Percentiles rank a stretch among this genome's conserved stretches.
Conservation (phyloP, 1,284 basidiomycete species). For the Meripilus lineatus region DNA sequence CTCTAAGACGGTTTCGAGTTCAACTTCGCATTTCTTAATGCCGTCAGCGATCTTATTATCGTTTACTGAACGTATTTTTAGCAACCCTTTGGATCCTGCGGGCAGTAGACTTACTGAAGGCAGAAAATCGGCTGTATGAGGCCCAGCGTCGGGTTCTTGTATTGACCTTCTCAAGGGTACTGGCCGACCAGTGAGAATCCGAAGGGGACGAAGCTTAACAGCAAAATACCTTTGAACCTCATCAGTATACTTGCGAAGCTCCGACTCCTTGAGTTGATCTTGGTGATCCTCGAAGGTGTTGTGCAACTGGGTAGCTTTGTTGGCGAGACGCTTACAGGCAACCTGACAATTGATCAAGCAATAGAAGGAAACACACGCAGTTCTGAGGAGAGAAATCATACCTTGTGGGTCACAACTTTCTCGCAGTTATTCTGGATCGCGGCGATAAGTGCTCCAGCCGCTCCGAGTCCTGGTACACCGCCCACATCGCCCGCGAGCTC, state of each 20-base stretch:
- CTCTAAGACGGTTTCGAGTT: conserved; percentile 37
- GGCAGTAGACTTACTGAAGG: conserved; percentile 5
- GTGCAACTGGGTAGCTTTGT: conserved; percentile 36
- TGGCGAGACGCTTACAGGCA: conserved; percentile 32
- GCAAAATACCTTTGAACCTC: conserved; percentile 37
- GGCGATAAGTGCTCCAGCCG: conserved; percentile 2
- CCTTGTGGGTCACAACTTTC: conserved; percentile 11
- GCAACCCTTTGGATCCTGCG: too few relatives aligned
- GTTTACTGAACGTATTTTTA: too few relatives aligned
- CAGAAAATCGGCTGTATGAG: neutral
- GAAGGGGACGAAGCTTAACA: neutral
- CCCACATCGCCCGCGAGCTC: conserved; percentile 6
- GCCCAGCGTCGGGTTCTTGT: neutral
- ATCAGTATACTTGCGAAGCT: conserved; percentile 35
- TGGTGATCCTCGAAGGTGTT: conserved; percentile 35
- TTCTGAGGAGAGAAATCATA: neutral
- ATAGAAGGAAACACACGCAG: neutral
- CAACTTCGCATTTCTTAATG: conserved; percentile 35
- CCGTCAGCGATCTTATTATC: conserved; percentile 39
- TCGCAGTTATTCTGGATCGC: conserved; percentile 11
- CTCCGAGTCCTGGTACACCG: conserved; percentile 9
- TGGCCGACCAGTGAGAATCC: neutral
- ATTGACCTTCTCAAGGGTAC: conserved; percentile 2
- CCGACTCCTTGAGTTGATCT: conserved; percentile 31
- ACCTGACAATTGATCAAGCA: neutral